Percentiles rank a stretch among this genome's conserved stretches.
Conservation (phyloP, 495 filamentous ascomycete species). For the Pseudotulostoma volvatum region DNA sequence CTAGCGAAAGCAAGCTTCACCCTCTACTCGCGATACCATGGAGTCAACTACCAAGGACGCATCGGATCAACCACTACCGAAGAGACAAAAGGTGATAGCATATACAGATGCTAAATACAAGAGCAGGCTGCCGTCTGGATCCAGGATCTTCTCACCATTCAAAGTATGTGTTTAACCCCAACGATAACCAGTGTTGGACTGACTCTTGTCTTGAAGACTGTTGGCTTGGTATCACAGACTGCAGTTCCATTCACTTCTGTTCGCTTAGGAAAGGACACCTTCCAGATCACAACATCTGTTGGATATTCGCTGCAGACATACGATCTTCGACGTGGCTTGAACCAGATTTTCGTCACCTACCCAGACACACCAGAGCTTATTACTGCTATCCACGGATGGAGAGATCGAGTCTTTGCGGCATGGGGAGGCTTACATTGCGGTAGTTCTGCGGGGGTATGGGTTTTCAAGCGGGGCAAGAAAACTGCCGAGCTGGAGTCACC, state of each 20-base stretch:
- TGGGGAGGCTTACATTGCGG: constrained; percentile 47
- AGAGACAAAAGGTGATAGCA: too few relatives aligned
- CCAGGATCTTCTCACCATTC: constrained; percentile 81
- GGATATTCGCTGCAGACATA: constrained; percentile 86
- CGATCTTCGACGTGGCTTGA: constrained; percentile 74
- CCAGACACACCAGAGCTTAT: constrained; percentile 76
- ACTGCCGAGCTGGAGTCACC: constrained; percentile 56
- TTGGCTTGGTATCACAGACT: constrained; percentile 86
- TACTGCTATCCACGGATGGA: constrained; percentile 77
- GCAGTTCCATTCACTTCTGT: constrained; percentile 73
- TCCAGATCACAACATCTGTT: constrained; percentile 91
- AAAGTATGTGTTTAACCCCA: constrained; percentile 41
- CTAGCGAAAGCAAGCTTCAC: too few relatives aligned
- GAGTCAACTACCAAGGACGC: too few relatives aligned
- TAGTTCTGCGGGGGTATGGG: constrained; percentile 59
- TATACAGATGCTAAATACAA: too few relatives aligned
- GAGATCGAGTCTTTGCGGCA: constrained; percentile 69
- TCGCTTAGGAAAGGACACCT: constrained; percentile 81
- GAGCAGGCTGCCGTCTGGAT: constrained; percentile 33
- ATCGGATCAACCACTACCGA: too few relatives aligned
- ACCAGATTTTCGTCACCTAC: constrained; percentile 77
- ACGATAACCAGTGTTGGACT: constrained; percentile 1
- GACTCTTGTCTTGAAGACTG: constrained; percentile 38
- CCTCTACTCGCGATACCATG: too few relatives aligned
- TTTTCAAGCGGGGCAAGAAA: constrained; percentile 87